phyloP scores from a whole-genome alignment of 2,329 filamentous ascomycete species.

The Paecilomyces niveus region DNA sequence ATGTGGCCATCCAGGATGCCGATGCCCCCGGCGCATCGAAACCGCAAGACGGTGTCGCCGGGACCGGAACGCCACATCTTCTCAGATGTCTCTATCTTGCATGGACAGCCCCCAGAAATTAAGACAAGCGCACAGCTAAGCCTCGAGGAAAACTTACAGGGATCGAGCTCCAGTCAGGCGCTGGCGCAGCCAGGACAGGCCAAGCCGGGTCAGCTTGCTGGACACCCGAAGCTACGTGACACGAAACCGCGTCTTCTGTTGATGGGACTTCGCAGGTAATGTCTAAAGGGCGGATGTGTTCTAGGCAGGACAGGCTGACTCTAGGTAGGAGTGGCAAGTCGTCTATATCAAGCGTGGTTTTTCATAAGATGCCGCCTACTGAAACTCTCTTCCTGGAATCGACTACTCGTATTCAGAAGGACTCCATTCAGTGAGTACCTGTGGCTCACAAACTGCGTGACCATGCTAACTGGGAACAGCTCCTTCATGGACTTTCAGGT shows the following conservation, averaged over 20 bases:
- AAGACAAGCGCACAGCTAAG: neutral
- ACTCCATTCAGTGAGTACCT: conserved; percentile 76
- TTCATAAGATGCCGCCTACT: conserved; percentile 92
- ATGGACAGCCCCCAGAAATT: neutral
- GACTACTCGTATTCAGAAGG: conserved; percentile 87
- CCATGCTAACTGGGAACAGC: conserved; percentile 39
- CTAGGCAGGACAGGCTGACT: conserved; percentile 10
- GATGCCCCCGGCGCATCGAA: neutral
- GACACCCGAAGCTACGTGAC: conserved; percentile 36
- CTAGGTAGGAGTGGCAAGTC: conserved; percentile 82
- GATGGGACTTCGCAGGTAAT: conserved; percentile 83
- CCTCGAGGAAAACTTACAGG: neutral
- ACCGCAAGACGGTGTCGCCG: neutral
- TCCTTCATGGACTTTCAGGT: conserved; percentile 99
- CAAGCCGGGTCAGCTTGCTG: neutral
- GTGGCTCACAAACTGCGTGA: neutral
- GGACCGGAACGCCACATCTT: neutral
- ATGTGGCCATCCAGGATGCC: neutral
- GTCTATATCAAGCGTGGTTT: conserved; percentile 97
- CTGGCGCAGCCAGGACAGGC: neutral
- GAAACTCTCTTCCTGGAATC: conserved; percentile 96
- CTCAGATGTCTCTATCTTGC: neutral
- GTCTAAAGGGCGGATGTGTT: neutral
- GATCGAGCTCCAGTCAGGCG: neutral
- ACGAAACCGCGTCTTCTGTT: conserved; percentile 71